Evolutionary conservation across 177 flowering plant genomes (phyloP).

Genomic region (Vitis hybrid): DNA sequence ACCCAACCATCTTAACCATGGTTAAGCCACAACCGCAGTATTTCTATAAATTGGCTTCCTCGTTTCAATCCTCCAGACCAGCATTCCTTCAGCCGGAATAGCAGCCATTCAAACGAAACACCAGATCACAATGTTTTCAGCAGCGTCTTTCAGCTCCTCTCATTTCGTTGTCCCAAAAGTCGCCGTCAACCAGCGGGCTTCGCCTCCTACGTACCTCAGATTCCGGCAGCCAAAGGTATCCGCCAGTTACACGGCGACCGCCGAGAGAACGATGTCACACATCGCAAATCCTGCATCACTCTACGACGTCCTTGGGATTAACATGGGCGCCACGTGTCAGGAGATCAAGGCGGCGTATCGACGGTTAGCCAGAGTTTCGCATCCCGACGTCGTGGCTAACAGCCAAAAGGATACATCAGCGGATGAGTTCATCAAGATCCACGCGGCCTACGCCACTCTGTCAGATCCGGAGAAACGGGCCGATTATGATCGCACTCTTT

Average conservation of each 20-base stretch:
- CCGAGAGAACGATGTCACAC: conserved; percentile 17
- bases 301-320: conserved; percentile 65
- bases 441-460: conserved; percentile 39
- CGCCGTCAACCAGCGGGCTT: not conserved
- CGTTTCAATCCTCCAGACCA: too few species aligned
- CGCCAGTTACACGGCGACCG: conserved; percentile 33
- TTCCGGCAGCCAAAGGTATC: conserved; percentile 27
- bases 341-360: conserved; percentile 73
- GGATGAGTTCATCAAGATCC: conserved; percentile 31
- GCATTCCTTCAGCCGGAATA: too few species aligned
- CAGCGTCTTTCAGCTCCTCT: too few species aligned
- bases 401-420: conserved; percentile 7
- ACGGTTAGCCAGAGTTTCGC: conserved; percentile 47
- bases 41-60: too few species aligned
- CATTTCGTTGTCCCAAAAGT: too few species aligned
- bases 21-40: too few species aligned
- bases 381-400: conserved; percentile 54
- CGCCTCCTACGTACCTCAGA: conserved; percentile 3
- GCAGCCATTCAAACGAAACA: too few species aligned
- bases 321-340: conserved; percentile 43
- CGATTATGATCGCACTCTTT: conserved; percentile 36
- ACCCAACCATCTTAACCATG: too few species aligned
- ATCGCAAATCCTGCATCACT: conserved; percentile 28
- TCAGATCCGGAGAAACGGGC: conserved; percentile 49
- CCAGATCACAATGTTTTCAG: too few species aligned